A percentile compares a stretch with the other conserved stretches of the same genome.
These are phyloP conservation scores for Angomonas desouzai DNA, from an alignment of 208 protist genomes.

Conservation along the genomic window DNA sequence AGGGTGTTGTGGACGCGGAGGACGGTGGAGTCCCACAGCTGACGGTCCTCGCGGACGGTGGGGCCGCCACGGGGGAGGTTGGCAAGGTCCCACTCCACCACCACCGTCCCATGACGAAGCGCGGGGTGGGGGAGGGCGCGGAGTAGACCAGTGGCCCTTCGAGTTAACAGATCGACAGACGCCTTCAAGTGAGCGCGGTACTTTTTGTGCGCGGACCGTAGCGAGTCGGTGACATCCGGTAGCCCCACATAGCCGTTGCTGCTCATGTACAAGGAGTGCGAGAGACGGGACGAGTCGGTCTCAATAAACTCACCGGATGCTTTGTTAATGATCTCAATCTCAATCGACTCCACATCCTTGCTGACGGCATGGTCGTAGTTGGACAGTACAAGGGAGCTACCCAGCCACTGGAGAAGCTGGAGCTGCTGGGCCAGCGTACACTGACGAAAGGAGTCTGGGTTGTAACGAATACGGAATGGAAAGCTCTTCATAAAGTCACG, in stretches of 20 bases:
- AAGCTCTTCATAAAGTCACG: constrained; percentile 45
- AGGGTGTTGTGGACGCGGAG: constrained; percentile 25
- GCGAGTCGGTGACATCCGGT: constrained; percentile 31
- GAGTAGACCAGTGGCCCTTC: constrained; percentile 34
- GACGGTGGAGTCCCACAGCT: constrained; percentile 19
- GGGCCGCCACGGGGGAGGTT: constrained; percentile 1
- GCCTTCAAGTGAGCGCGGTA: constrained; percentile 22
- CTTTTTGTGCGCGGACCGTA: constrained; percentile 16
- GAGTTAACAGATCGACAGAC: constrained; percentile 24
- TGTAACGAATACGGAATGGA: constrained; percentile 56
- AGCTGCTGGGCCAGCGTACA: constrained; percentile 44
- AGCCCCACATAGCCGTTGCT: constrained; percentile 33
- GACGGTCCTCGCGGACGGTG: constrained; percentile 18
- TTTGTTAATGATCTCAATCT: constrained; percentile 49
- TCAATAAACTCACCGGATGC: constrained; percentile 43
- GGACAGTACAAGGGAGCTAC: constrained; percentile 60
- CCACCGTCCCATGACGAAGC: constrained; percentile 34
- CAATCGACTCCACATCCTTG: constrained; percentile 42
- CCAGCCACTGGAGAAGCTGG: constrained; percentile 67
- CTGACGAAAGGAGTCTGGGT: constrained; percentile 34
- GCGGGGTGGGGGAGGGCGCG: constrained; percentile 45
- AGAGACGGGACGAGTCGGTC: constrained; percentile 23
- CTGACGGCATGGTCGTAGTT: constrained; percentile 31
- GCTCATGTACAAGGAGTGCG: constrained; percentile 61
- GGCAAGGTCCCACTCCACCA: constrained; percentile 44